Conservation (phyloP, 2,329 filamentous ascomycete species). For the Fusarium mundagurra region DNA sequence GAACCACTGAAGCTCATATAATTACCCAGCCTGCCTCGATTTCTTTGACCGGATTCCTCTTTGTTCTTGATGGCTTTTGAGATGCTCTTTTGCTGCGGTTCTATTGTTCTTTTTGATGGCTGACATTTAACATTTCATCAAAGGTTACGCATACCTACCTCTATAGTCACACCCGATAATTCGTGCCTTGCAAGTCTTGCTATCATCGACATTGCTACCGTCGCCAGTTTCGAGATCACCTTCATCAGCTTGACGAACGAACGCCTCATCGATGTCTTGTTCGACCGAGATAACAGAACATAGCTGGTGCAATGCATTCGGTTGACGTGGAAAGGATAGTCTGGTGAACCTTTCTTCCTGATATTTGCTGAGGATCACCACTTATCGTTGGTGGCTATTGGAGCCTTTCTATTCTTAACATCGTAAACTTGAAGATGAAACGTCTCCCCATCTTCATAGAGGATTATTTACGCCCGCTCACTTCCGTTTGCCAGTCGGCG, state of each 20-base stretch:
- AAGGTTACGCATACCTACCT: background rate
- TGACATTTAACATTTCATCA: no score
- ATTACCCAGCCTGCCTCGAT: background rate
- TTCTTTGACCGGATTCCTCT: background rate
- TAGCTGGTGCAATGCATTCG: background rate
- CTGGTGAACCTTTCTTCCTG: background rate
- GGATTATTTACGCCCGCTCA: fast-evolving
- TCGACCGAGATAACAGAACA: background rate
- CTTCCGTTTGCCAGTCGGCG: background rate
- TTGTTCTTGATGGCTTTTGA: background rate
- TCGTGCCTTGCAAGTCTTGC: background rate
- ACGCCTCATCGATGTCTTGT: background rate
- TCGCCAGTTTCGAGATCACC: background rate
- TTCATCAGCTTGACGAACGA: no score
- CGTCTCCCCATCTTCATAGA: background rate
- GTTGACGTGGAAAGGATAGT: background rate
- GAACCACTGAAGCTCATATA: background rate
- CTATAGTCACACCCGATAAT: background rate
- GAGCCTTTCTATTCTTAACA: background rate
- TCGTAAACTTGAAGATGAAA: background rate
- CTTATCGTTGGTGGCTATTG: background rate
- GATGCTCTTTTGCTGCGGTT: background rate
- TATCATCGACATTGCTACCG: background rate
- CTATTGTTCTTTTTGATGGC: background rate
- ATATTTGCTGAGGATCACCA: background rate